phyloP scores from a whole-genome alignment of 2,329 filamentous ascomycete genomes.

The Scedosporium aurantiacum region DNA sequence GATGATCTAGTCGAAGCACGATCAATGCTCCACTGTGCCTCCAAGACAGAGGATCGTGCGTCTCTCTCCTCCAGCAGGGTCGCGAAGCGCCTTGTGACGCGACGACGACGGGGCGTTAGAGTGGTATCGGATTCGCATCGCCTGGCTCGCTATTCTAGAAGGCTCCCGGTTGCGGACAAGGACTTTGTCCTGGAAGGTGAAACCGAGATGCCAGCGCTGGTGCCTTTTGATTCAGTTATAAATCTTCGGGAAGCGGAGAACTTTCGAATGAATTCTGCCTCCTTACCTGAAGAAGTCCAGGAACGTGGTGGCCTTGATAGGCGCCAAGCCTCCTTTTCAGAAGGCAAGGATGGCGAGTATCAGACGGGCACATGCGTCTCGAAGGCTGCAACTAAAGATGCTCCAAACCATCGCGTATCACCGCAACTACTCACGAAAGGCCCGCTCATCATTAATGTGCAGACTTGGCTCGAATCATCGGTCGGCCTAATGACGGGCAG shows the following conservation, averaged over 20 bases:
- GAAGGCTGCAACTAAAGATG: background rate
- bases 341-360: background rate
- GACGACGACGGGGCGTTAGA: background rate
- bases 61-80: background rate
- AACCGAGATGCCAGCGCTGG: background rate
- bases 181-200: background rate
- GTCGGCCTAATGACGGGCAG: background rate
- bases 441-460: background rate
- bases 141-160: background rate
- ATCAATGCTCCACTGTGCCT: background rate
- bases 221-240: background rate
- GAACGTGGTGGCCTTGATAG: background rate
- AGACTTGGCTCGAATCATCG: conserved; percentile 4
- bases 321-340: background rate
- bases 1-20: background rate
- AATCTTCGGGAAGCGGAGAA: background rate
- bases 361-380: background rate
- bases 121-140: background rate
- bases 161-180: background rate
- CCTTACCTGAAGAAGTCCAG: background rate
- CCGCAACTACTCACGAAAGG: background rate
- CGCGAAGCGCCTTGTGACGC: background rate
- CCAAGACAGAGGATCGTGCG: background rate
- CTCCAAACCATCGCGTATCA: background rate
- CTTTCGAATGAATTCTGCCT: background rate